Percentiles rank a stretch among this genome's conserved stretches.
Evolutionary conservation across 2,329 filamentous ascomycete genomes (phyloP).

Genomic region (Claviceps pazoutovae): DNA sequence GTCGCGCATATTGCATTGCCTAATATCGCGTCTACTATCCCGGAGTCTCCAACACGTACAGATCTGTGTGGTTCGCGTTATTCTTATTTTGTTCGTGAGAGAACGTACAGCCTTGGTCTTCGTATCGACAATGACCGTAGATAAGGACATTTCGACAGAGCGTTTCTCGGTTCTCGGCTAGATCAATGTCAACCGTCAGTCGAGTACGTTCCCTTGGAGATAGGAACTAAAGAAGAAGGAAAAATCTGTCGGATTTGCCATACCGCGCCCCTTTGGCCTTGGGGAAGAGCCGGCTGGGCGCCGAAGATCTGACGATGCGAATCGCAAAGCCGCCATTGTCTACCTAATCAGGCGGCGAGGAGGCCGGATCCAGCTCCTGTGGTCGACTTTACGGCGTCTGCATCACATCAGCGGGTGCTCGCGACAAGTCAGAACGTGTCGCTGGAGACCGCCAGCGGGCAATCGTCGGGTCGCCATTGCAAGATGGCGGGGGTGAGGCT

Average conservation of each 20-base stretch:
- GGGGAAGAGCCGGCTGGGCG: slow-evolving; percentile 39
- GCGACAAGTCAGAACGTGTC: neutral
- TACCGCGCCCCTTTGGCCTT: slow-evolving; percentile 42
- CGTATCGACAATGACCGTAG: slow-evolving; percentile 84
- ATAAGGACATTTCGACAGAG: slow-evolving; percentile 87
- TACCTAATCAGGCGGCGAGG: slow-evolving; percentile 17
- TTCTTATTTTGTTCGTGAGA: slow-evolving; percentile 66
- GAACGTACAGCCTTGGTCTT: slow-evolving; percentile 82
- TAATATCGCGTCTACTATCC: too few relatives aligned
- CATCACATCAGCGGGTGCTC: slow-evolving; percentile 1
- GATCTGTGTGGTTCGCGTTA: slow-evolving; percentile 30
- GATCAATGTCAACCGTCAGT: neutral
- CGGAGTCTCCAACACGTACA: slow-evolving; percentile 23
- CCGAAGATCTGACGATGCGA: slow-evolving; percentile 31
- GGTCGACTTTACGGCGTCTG: slow-evolving; percentile 31
- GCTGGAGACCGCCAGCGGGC: neutral
- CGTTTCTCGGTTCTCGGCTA: slow-evolving; percentile 68
- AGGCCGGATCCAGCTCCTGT: slow-evolving; percentile 17
- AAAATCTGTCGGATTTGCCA: slow-evolving; percentile 13
- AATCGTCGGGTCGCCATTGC: neutral
- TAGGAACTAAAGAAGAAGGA: too few relatives aligned
- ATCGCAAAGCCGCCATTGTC: slow-evolving; percentile 33
- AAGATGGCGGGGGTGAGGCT: neutral
- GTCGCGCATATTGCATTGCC: too few relatives aligned
- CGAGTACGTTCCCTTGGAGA: neutral